Base-by-base conservation (phyloP, 345 rosid species). In the Boechera divaricarpa region DNA sequence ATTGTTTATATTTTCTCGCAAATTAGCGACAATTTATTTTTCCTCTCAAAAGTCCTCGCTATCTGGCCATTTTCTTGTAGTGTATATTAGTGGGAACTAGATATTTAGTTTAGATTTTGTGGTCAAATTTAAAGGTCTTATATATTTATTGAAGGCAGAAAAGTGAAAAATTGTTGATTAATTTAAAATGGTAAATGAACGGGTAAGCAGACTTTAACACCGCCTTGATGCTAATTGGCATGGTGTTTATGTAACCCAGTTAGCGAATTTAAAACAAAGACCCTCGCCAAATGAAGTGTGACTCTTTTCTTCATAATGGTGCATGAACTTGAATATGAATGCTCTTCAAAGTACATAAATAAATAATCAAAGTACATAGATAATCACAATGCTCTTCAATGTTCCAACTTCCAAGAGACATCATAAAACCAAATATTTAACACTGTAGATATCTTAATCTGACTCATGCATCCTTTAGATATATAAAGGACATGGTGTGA, bases 321-420 rank as follows among this genome's bases (percentile, higher is more conserved):
- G 57, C 57, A 32, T 48, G 57, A 3, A 24, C 15, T 4, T 0
- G 5, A 56, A 33, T n/a, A 42, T 58, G n/a, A 47, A 51, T 62
- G 61, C 12, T 73, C 53, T 52, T 71, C 26, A 16, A 71, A 24
- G 47, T 9, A 47, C 38, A 31, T 66, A 48, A 66, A 66, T 16
- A 21, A 21, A 21, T 21, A 21, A 21, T 71, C 26, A 16, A 71
- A 24, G 47, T 9, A 47, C 38, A 31, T 66, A 48, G 48, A 66
- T 16, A 2, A 49, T 24, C 59, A 2, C 60, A 15, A 3, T 47
- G 49, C 7, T 35, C 24, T 21, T 21, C 24, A 21, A 21, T 21
- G 24, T 21, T 21, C 24, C 24, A 21, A 5, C 1, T 24, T 21
- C 68, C 39, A 61, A 26, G 68, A 72, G 60, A 24, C 49, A 9